Percentiles rank a stretch among this genome's conserved stretches.
phyloP scores from a whole-genome alignment of 768 basidiomycete genomes.

The Mycena rosella region DNA sequence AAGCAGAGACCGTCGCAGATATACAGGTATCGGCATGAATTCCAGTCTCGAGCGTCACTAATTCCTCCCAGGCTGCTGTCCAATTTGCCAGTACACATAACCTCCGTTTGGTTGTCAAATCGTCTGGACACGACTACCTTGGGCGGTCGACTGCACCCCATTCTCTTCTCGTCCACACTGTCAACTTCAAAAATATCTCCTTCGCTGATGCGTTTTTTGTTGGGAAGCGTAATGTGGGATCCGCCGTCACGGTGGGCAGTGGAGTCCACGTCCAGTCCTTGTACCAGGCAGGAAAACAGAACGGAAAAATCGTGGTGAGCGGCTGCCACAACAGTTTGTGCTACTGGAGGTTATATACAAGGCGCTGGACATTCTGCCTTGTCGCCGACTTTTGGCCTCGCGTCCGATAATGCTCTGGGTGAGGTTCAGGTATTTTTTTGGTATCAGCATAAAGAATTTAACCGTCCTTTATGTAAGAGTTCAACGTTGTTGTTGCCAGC shows the following conservation, averaged over 20 bases:
- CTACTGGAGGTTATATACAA: conserved; percentile 2
- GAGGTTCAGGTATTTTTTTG: not conserved
- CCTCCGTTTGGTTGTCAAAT: conserved; percentile 44
- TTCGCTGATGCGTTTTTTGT: conserved; percentile 33
- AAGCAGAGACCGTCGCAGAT: conserved; percentile 53
- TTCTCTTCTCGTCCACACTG: conserved; percentile 57
- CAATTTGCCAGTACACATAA: conserved; percentile 46
- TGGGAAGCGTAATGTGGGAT: no score
- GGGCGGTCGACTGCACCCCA: conserved; percentile 58
- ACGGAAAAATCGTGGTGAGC: no score
- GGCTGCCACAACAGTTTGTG: not conserved
- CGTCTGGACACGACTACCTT: conserved; percentile 56
- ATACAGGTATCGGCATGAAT: conserved; percentile 40
- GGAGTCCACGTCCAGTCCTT: no score
- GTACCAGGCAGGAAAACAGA: no score
- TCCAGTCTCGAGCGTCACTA: no score
- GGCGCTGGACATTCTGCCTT: conserved; percentile 3
- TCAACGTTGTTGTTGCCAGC: no score
- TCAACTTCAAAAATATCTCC: conserved; percentile 49
- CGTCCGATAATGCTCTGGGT: not conserved
- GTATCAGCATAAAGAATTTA: no score
- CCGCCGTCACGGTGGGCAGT: no score
- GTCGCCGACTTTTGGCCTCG: conserved; percentile 5
- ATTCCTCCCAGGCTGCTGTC: conserved; percentile 44
- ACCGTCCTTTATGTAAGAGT: no score